Percentiles rank a stretch among this genome's conserved stretches.
phyloP scores from a whole-genome alignment of 2,329 filamentous ascomycete genomes.

The Berkeleyomyces basicola region DNA sequence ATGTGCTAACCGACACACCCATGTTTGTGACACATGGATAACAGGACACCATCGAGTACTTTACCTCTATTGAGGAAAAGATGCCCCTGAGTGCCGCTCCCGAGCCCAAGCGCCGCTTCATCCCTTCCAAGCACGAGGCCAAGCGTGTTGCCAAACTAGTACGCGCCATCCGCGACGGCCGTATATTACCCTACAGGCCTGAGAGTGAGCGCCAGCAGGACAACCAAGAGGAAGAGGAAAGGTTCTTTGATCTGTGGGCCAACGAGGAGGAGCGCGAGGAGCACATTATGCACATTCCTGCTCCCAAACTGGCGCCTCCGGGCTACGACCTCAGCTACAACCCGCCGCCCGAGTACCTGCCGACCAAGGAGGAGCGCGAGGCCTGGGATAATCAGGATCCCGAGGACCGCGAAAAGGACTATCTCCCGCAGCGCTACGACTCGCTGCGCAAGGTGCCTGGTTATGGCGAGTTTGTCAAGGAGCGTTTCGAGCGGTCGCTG shows the following conservation, averaged over 20 bases:
- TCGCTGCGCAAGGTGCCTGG: slow-evolving; percentile 82
- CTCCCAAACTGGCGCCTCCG: slow-evolving; percentile 82
- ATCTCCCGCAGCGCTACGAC: slow-evolving; percentile 65
- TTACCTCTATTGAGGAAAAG: slow-evolving; percentile 73
- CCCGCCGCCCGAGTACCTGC: slow-evolving; percentile 85
- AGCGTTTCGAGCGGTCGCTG: slow-evolving; percentile 87
- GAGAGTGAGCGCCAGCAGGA: slow-evolving; percentile 50
- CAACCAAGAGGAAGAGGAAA: slow-evolving; percentile 53
- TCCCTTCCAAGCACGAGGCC: slow-evolving; percentile 92
- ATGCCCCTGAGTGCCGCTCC: slow-evolving; percentile 93
- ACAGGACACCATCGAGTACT: slow-evolving; percentile 78
- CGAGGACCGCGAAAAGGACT: slow-evolving; percentile 82
- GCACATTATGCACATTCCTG: slow-evolving; percentile 86
- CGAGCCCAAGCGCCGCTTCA: slow-evolving; percentile 86
- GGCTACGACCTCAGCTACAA: slow-evolving; percentile 95
- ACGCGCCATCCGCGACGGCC: slow-evolving; percentile 82
- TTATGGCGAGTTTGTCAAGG: slow-evolving; percentile 80
- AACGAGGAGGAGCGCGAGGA: slow-evolving; percentile 71
- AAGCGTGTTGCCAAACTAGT: slow-evolving; percentile 97
- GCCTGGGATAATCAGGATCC: slow-evolving; percentile 75
- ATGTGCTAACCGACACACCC: not conserved
- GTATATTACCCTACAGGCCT: slow-evolving; percentile 79
- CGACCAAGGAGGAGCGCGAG: slow-evolving; percentile 66
- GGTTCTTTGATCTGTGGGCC: slow-evolving; percentile 84
- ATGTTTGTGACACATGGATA: not conserved